Evolutionary conservation across 495 filamentous ascomycete species (phyloP), one percentile per base, ranked within the genome.

Genomic region (Penicillium cinerascens): DNA sequence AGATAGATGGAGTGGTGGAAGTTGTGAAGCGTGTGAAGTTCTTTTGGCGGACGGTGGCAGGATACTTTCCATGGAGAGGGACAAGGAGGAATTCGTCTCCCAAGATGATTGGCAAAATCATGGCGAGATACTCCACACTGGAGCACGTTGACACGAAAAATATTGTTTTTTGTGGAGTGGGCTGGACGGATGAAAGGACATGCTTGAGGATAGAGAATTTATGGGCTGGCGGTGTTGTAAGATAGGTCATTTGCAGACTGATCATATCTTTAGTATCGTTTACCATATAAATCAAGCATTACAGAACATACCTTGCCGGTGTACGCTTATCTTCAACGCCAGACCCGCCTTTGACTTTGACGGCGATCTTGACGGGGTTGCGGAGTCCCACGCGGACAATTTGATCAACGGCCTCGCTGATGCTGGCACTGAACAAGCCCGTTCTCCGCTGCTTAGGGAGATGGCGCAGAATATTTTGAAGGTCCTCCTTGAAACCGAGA

Each of bases 101-200:
- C 7, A 82, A 63, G 6, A 80, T 70, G 13, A 95, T 74, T 0
- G 88, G 86, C 23, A 97, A 77, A 15, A 95, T 78, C 50, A 86
- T 77, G 22, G 87, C 78, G 60, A 92, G 91, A 67, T 96, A 97
- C 67, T 97, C 93, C 20, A 97, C 95, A n/a, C 86, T 87, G 21
- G 89, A 89, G 61, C 95, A 96, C 35, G 91, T 97, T 16, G 92
- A 93, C 29, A 97, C 81, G 67, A 96, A 98, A 60, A 96, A 76
- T 49, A 98, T 97, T n/a, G 84, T 83, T 62, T 92, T 80, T 52
- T 87, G 83, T 0, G 91, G 91, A 5, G 79, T 80, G 0, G 87
- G 86, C 22, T 87, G 72, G 16, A 93, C 64, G 4, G 79, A 76
- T 21, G 79, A 75, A 7, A 97, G 79, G 9, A 98, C 76, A 26